Evolutionary conservation across 2,329 filamentous ascomycete genomes (phyloP), one percentile per base, ranked within the genome.

Genomic region (Lachnellula cervina): DNA sequence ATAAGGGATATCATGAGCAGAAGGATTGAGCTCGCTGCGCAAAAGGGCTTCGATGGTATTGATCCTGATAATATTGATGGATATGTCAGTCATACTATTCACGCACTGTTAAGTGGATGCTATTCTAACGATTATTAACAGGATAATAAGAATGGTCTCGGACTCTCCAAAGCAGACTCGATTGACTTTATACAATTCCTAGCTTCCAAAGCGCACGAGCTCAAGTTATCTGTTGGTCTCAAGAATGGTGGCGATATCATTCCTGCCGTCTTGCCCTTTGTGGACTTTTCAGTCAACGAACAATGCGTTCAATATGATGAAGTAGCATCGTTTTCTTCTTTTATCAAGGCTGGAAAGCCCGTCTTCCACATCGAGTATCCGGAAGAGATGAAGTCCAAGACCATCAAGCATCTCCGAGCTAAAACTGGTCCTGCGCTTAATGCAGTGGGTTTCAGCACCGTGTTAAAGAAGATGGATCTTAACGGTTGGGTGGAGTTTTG

Each of bases 311-410:
- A 84, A 66, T 81, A 80, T 62, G 59, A 71, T 6, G 84, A 88
- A 68, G 88, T 85, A 65, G 71, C 72, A 35, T 76, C 70, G 2
- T 88, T 83, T 66, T 69, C 73, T 2, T 69, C 77, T 7, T 88
- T 88, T 65, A 78, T 85, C 56, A 62, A 76, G 11, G 78, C 77
- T 6, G 74, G 76, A 35, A 88, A 88, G 69, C 85, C 86, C 2
- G 86, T 89, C 32, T 88, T 89, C 68, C 81, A 88, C 66, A 86
- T 89, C 59, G 86, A 89, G 71, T 89, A 89, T 64, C 83, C 83
- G 2, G 28, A 32, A 32, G 28, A 32, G 28, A 32, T 32, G 28
- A 32, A 32, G 28, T 73, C 78, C 13, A 54, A 51, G 44, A 32
- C 32, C 2, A 34, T 54, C 19, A 54, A 46, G 14, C 23, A 25